phyloP scores from a whole-genome alignment of 257 asterid species.

The Prunella vulgaris region DNA sequence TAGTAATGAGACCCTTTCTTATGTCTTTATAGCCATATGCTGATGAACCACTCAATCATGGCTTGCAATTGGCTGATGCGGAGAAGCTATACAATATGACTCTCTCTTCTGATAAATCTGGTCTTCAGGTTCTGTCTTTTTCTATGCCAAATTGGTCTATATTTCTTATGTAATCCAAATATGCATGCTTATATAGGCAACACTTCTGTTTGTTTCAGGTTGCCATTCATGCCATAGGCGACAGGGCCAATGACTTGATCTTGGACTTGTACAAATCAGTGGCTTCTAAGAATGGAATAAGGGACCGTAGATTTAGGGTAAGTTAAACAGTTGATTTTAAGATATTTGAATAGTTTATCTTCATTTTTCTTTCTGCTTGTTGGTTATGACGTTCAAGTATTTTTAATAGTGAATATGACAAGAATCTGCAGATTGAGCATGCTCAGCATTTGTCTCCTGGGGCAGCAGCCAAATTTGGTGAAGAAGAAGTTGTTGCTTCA shows the following conservation, averaged over 20 bases:
- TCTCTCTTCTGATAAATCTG: constrained; percentile 66
- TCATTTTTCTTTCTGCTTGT: constrained; percentile 19
- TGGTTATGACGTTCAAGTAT: constrained; percentile 9
- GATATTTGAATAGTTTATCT: constrained; percentile 11
- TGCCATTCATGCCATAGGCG: constrained; percentile 96
- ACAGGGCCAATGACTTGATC: constrained; percentile 76
- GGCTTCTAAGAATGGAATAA: constrained; percentile 54
- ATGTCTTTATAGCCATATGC: constrained; percentile 62
- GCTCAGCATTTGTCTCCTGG: constrained; percentile 93
- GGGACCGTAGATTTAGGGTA: constrained; percentile 88
- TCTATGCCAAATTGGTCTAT: not conserved
- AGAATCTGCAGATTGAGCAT: constrained; percentile 79
- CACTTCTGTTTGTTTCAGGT: constrained; percentile 45
- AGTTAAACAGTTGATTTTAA: constrained; percentile 20
- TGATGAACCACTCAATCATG: constrained; percentile 69
- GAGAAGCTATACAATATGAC: constrained; percentile 61
- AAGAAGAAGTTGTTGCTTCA: constrained; percentile 71
- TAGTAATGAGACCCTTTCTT: constrained; percentile 10
- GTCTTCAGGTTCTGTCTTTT: constrained; percentile 73
- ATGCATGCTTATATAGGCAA: not conserved
- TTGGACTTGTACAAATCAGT: constrained; percentile 77
- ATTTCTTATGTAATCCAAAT: not conserved
- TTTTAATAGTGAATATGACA: constrained; percentile 18
- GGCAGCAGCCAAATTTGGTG: constrained; percentile 67
- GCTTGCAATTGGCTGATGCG: constrained; percentile 65